Conservation (phyloP, 192 early-diverging fungal species). For the Thamnidium elegans region DNA sequence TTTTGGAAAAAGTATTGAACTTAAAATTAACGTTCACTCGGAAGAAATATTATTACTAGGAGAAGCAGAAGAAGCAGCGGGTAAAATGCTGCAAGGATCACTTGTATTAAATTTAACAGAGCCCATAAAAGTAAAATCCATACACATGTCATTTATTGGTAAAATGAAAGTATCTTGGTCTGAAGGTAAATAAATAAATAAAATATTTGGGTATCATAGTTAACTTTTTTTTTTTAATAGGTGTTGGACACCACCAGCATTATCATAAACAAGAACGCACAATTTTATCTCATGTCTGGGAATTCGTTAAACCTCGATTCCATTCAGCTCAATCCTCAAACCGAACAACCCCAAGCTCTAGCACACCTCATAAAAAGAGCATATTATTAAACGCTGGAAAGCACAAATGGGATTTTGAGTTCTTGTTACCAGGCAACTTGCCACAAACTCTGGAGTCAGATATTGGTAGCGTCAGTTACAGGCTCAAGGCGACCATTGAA, state of each 20-base stretch:
- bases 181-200: constrained; percentile 30
- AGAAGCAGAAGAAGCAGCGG: constrained; percentile 33
- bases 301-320: constrained; percentile 35
- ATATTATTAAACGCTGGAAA: constrained; percentile 30
- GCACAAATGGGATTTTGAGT: constrained; percentile 50
- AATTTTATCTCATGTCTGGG: constrained; percentile 48
- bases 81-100: constrained; percentile 51
- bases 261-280: constrained; percentile 31
- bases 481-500: constrained; percentile 50
- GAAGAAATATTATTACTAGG: constrained; percentile 18
- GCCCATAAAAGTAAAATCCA: constrained; percentile 45
- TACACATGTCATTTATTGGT: constrained; percentile 48
- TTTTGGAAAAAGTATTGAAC: constrained; percentile 3
- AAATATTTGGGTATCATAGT: neutral
- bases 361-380: constrained; percentile 30
- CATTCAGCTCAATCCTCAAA: too few relatives aligned
- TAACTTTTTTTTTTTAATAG: neutral
- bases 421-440: constrained; percentile 51
- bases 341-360: neutral
- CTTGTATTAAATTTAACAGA: constrained; percentile 48
- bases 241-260: neutral
- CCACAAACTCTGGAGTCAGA: constrained; percentile 52
- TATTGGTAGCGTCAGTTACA: constrained; percentile 48
- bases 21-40: constrained; percentile 22
- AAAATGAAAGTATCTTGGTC: constrained; percentile 43